Evolutionary conservation across 1,139 yeast genomes (phyloP), one percentile per base, ranked within the genome.

Genomic region (Blastobotrys elegans): DNA sequence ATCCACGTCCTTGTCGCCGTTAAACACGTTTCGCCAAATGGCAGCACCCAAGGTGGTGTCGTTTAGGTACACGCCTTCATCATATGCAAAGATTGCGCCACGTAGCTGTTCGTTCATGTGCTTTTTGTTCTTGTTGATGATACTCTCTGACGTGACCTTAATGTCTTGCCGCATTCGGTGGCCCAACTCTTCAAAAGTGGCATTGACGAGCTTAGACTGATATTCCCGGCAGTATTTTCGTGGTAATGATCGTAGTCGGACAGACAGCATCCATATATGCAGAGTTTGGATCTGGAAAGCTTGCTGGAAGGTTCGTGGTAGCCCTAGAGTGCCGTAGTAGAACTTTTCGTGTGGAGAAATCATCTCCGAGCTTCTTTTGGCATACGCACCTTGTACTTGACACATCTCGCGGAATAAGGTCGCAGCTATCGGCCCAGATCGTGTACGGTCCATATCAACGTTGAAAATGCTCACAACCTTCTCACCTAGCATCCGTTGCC

Each of bases 161-260:
- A 92, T 80, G 62, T 90, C 97, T 56, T 84, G 86, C 46, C 84
- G 77, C 69, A 94, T 74, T 62, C 95, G 79, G 61, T 79, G 72
- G 64, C 92, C 97, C 70, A 92, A 84, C 64, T 92, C 98, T 53
- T 80, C 79, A 69, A 92, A 94, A 43, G 88, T 79, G 57, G 95
- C 77, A 65, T 94, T 96, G 39, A 90, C 85, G 44, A 94, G 70
- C 65, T 89, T 89, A 66, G 90, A 96, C 67, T 92, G 97, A 68
- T 90, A 92, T 63, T 84, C 84, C 56, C 79, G 79, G 36, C 97
- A 94, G 63, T 87, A 82, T 61, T 86, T 84, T 64, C 83, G 83
- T 0, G 97, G 97, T 83, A 94, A 75, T 17, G 95, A 95, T 64
- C 99, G 80, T 96, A 92, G 89, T 62, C 98, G 80, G 14, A 87